phyloP scores from a whole-genome alignment of 2,329 filamentous ascomycete species.

The Pyricularia pennisetigena region DNA sequence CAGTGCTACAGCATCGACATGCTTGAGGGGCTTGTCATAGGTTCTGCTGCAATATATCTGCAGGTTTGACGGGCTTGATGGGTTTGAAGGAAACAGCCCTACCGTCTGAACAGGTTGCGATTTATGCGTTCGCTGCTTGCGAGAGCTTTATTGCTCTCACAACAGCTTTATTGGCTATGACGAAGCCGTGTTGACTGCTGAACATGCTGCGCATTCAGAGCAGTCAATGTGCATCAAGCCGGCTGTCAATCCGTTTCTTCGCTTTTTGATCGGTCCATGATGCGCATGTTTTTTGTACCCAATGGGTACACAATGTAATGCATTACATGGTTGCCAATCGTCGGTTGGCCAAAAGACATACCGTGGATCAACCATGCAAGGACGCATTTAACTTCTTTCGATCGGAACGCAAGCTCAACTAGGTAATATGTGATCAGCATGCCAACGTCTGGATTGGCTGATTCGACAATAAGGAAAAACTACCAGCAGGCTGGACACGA shows the following conservation, averaged over 20 bases:
- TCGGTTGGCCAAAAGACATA: background rate
- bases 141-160: background rate
- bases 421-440: background rate
- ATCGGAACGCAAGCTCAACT: background rate
- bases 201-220: background rate
- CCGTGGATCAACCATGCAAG: background rate
- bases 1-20: background rate
- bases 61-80: background rate
- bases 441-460: background rate
- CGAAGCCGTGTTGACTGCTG: background rate
- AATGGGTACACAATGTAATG: background rate
- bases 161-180: background rate
- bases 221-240: background rate
- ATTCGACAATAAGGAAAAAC: background rate
- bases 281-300: background rate
- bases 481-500: background rate
- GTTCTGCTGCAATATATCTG: background rate
- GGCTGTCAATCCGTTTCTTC: background rate
- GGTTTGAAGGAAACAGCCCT: background rate
- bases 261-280: background rate
- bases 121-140: background rate
- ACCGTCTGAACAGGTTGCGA: background rate
- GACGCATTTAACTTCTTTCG: background rate
- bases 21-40: background rate
- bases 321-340: background rate